Evolutionary conservation across 495 filamentous ascomycete species (phyloP).

Genomic region (Xylaria telfairii): DNA sequence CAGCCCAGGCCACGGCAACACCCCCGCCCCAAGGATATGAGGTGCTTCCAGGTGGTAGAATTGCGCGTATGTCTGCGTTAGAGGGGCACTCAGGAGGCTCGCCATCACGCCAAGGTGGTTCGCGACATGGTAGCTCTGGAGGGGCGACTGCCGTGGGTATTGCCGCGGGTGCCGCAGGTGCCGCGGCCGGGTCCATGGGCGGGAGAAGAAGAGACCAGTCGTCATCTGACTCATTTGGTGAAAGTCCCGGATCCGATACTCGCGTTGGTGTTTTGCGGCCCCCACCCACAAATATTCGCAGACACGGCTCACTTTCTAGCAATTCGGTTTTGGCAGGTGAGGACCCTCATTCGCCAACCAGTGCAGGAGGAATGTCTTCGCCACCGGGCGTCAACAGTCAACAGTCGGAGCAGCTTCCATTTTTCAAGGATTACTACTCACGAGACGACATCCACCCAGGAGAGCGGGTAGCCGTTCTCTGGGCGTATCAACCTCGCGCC

Average conservation of each 20-base stretch:
- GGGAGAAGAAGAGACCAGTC: conserved; percentile 68
- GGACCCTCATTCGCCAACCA: conserved; percentile 77
- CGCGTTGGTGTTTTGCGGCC: conserved; percentile 62
- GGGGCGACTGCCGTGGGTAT: conserved; percentile 50
- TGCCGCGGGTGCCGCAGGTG: conserved; percentile 39
- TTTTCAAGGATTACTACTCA: conserved; percentile 99
- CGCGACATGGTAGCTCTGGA: conserved; percentile 36
- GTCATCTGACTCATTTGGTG: conserved; percentile 78
- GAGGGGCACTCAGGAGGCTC: conserved; percentile 71
- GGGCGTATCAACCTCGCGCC: conserved; percentile 95
- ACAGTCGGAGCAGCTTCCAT: conserved; percentile 91
- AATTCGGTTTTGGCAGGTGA: conserved; percentile 74
- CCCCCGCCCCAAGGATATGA: conserved; percentile 67
- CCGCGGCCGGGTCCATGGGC: conserved; percentile 45
- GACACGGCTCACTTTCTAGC: conserved; percentile 90
- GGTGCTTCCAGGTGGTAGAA: conserved; percentile 82
- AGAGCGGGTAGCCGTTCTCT: conserved; percentile 88
- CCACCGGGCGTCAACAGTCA: conserved; percentile 83
- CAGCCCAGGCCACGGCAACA: conserved; percentile 40
- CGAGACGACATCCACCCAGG: conserved; percentile 93
- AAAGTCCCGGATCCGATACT: conserved; percentile 77
- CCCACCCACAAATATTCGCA: conserved; percentile 63
- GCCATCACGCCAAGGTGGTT: conserved; percentile 55
- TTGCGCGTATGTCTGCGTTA: conserved; percentile 94
- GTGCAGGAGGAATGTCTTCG: conserved; percentile 78